phyloP scores from a whole-genome alignment of 495 filamentous ascomycete genomes.

The Talaromyces thailandensis region DNA sequence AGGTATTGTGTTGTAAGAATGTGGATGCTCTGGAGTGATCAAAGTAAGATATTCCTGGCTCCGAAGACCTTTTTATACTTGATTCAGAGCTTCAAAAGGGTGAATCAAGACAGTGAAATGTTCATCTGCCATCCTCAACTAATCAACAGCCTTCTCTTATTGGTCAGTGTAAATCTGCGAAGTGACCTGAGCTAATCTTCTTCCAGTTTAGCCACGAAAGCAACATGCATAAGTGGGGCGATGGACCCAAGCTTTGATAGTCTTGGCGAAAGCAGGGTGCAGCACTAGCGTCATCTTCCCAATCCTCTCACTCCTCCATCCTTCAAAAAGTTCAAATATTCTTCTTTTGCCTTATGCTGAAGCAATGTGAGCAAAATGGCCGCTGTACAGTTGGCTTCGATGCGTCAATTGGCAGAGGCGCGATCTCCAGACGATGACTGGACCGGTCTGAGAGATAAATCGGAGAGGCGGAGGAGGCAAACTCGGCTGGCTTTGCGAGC shows the following conservation, averaged over 20 bases:
- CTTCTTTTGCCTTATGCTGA: background rate
- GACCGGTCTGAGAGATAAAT: slow-evolving; percentile 26
- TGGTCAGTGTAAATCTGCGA: background rate
- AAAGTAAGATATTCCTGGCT: background rate
- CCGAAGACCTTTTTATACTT: background rate
- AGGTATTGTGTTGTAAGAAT: background rate
- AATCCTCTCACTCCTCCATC: background rate
- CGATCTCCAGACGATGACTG: slow-evolving; percentile 19
- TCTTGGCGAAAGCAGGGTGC: slow-evolving; percentile 1
- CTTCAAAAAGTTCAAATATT: background rate
- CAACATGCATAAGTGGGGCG: slow-evolving; percentile 3
- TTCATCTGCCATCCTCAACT: background rate
- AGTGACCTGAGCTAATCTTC: background rate
- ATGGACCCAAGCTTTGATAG: background rate
- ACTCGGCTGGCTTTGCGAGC: slow-evolving; percentile 38
- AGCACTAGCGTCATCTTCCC: background rate
- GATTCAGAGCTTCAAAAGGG: background rate
- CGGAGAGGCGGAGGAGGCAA: slow-evolving; percentile 30
- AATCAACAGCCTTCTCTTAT: background rate
- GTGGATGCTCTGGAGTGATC: background rate
- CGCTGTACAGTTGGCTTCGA: background rate
- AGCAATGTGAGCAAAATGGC: background rate
- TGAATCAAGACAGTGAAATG: background rate
- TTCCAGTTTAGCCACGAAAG: background rate
- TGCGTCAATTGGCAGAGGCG: slow-evolving; percentile 1